phyloP scores from a whole-genome alignment of 2,329 filamentous ascomycete species.

The Parastagonospora avenae region DNA sequence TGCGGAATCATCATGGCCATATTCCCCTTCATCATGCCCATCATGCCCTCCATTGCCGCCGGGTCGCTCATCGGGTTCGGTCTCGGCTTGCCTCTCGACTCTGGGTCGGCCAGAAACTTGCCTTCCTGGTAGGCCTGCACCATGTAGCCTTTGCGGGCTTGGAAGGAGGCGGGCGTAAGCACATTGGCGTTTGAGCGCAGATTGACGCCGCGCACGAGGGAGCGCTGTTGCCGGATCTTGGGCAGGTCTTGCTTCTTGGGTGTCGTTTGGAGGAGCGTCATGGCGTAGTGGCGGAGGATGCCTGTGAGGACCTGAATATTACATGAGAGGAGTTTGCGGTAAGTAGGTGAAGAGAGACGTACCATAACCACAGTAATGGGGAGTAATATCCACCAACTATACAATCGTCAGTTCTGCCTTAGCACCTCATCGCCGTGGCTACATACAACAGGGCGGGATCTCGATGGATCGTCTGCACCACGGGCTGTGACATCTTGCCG shows the following conservation, averaged over 20 bases:
- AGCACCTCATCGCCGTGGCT: not conserved
- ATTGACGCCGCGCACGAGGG: conserved; percentile 80
- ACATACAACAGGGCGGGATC: conserved; percentile 97
- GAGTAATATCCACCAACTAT: conserved; percentile 97
- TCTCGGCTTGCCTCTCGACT: conserved; percentile 81
- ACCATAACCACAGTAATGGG: conserved; percentile 98
- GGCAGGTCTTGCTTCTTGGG: conserved; percentile 82
- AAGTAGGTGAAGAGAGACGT: conserved; percentile 20
- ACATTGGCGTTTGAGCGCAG: conserved; percentile 82
- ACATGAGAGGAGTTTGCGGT: conserved; percentile 12
- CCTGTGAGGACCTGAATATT: conserved; percentile 78
- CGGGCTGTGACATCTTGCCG: conserved; percentile 75
- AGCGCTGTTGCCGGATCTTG: conserved; percentile 81
- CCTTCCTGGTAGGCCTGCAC: conserved; percentile 83
- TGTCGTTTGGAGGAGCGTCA: conserved; percentile 81
- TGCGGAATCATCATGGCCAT: conserved; percentile 99
- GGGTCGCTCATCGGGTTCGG: conserved; percentile 96
- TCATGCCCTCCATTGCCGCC: conserved; percentile 98
- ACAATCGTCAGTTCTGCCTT: conserved; percentile 26
- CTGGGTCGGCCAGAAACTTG: conserved; percentile 86
- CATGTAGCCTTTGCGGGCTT: conserved; percentile 78
- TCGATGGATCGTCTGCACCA: conserved; percentile 94
- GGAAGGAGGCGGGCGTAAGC: conserved; percentile 78
- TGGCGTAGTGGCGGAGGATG: conserved; percentile 93
- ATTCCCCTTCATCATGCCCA: conserved; percentile 99